Base-by-base conservation (phyloP, 345 rosid species). In the Eutrema japonicum region DNA sequence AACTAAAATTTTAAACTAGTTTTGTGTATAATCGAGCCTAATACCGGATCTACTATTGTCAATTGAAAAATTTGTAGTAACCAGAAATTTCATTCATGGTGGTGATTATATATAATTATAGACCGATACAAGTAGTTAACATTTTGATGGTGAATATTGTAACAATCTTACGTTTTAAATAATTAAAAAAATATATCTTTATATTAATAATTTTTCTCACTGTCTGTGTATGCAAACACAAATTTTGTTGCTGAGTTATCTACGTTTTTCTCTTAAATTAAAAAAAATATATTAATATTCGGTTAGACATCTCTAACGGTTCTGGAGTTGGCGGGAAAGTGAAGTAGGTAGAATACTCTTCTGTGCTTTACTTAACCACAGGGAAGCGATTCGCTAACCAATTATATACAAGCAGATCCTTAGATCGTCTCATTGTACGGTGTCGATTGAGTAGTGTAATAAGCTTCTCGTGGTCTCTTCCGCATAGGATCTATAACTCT, bases 301-400 rank as follows among this genome's bases (percentile, higher is more conserved):
- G 42, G 80, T 71, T 77, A 58, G 47, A 58, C 50, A 50, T 72
- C 51, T 71, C 68, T 77, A 71, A 77, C 80, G 80, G 76, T 77
- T 77, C 60, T 71, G 76, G 57, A 35, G 80, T 77, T 50, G 72
- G 80, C 80, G 80, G 80, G 76, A 77, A 70, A 71, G 76, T 0
- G 50, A 64, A 65, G 80, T 70, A 2, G 76, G 80, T 76, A 12
- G 74, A 54, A 22, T 63, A 51, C 16, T 68, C 50, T 38, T 10
- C 70, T 76, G 52, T 30, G 51, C 71, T 46, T 63, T 63, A 70
- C 75, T 29, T 55, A 70, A 71, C 30, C 60, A 57, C 5, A 5
- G 1, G 16, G 57, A 57, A 56, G 55, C 50, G 9, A 10, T 41
- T 49, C 0, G 0, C n/a, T 37, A 55, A 57, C 76, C 76, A 77